Conservation (phyloP, 2,329 filamentous ascomycete species). For the Zymoseptoria tritici region DNA sequence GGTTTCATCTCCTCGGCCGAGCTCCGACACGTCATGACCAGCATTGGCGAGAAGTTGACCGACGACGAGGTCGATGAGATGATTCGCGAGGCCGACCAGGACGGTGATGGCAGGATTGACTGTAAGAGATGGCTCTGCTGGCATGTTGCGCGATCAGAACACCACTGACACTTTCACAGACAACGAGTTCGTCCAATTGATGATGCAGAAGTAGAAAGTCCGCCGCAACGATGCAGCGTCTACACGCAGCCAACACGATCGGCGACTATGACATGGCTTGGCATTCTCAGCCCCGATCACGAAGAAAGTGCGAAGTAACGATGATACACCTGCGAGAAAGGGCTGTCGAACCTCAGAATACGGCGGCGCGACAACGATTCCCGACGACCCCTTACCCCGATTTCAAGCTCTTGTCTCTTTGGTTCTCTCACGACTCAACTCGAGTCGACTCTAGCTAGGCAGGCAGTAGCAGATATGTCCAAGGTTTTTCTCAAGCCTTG, state of each 20-base stretch:
- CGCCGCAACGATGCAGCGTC: background rate
- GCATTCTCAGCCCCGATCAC: background rate
- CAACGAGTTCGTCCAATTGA: constrained; percentile 50
- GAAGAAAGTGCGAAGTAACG: background rate
- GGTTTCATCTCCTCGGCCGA: constrained; percentile 58
- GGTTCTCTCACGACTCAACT: background rate
- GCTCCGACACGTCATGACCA: constrained; percentile 56
- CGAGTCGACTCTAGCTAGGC: background rate
- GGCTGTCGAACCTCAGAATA: background rate
- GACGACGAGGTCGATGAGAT: constrained; percentile 60
- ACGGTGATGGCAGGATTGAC: constrained; percentile 58
- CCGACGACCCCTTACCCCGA: background rate
- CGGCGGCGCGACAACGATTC: background rate
- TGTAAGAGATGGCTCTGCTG: constrained; percentile 37
- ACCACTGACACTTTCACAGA: constrained; percentile 29
- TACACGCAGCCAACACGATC: background rate
- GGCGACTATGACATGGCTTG: background rate
- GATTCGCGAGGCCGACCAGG: constrained; percentile 58
- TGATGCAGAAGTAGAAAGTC: constrained; percentile 47
- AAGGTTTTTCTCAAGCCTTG: background rate
- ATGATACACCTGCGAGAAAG: background rate
- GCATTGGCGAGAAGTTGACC: constrained; percentile 57
- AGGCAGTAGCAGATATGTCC: background rate
- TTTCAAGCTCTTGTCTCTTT: background rate
- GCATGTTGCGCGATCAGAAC: background rate